Conservation (phyloP, 768 basidiomycete genomes). For the Leucocoprinus sp. region DNA sequence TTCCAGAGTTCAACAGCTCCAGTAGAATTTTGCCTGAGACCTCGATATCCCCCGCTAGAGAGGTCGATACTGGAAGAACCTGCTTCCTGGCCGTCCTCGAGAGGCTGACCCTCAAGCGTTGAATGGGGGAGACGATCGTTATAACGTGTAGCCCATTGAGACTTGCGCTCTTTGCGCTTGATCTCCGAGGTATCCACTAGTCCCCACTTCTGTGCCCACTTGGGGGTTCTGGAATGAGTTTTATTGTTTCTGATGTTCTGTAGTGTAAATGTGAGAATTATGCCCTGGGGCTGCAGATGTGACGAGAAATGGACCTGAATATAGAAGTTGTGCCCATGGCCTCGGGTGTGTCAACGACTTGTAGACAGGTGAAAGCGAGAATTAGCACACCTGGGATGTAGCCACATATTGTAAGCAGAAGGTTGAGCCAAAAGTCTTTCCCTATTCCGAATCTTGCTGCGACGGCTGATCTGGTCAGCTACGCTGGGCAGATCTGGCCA, state of each 20-base stretch:
- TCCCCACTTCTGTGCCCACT: slow-evolving; percentile 89
- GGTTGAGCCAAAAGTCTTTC: slow-evolving; percentile 84
- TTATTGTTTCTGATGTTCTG: slow-evolving; percentile 96
- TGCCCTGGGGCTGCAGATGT: background rate
- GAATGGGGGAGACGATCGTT: slow-evolving; percentile 71
- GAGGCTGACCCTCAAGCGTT: slow-evolving; percentile 57
- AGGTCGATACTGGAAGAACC: slow-evolving; percentile 33
- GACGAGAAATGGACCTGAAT: slow-evolving; percentile 50
- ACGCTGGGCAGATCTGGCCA: slow-evolving; percentile 7
- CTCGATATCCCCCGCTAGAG: slow-evolving; percentile 24
- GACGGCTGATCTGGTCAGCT: slow-evolving; percentile 50
- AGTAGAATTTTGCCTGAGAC: slow-evolving; percentile 28
- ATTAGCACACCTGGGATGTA: slow-evolving; percentile 73
- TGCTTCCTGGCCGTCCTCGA: slow-evolving; percentile 74
- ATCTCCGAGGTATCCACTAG: slow-evolving; percentile 77
- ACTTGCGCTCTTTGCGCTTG: slow-evolving; percentile 69
- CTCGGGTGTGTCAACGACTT: slow-evolving; percentile 26
- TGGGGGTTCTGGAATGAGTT: slow-evolving; percentile 85
- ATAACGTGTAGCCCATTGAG: slow-evolving; percentile 83
- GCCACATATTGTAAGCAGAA: slow-evolving; percentile 81
- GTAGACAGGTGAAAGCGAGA: slow-evolving; percentile 1
- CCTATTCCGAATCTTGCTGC: slow-evolving; percentile 91
- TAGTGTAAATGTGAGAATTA: slow-evolving; percentile 7
- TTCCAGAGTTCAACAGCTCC: slow-evolving; percentile 65
- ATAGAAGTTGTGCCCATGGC: slow-evolving; percentile 91